Evolutionary conservation across 1,284 basidiomycete species (phyloP), one percentile per base, ranked within the genome.

Genomic region (Apiotrichum montevideense): DNA sequence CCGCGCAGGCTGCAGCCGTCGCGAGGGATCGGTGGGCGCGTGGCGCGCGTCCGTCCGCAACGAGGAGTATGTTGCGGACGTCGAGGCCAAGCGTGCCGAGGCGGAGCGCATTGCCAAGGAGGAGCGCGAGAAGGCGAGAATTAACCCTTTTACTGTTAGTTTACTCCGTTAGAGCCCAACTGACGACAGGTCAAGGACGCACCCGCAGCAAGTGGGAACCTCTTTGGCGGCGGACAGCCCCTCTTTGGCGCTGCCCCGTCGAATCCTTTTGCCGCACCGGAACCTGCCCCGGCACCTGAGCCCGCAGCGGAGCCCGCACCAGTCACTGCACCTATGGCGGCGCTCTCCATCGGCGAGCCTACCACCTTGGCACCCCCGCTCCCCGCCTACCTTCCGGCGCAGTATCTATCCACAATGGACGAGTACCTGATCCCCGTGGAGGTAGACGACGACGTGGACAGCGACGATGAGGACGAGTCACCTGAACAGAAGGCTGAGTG

Each of bases 341-440:
- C 29, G 44, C 59, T 35, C 61, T 66, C 29, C 54, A 66, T 44
- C 41, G 35, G 32, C 42, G 57, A 55, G 8, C 57, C 64, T 8
- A 39, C 53, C 3, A 57, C 67, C 39, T 63, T 65, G 45, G 62
- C 61, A 5, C 70, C 71, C 6, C 73, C 73, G 42, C 52, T 72
- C 8, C 76, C 74, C 2, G 71, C 73, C 3, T 78, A 77, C 55
- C 72, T 73, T 43, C 77, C 77, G 2, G 58, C 73, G 3, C 74
- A 75, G 56, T 77, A 76, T 61, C 68, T 77, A 39, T 54, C 66
- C 10, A 77, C 76, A 2, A 69, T 74, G 32, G 74, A 73, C 51
- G 77, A 78, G 58, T 77, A 76, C 66, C 59, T 76, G 14, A 64
- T 68, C 3, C 62, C 64, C 1, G 61, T 66, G 0, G 70, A 68